These are phyloP conservation scores for Remersonia thermophila DNA, from an alignment of 2,329 filamentous ascomycete genomes.

Conservation along the genomic window DNA sequence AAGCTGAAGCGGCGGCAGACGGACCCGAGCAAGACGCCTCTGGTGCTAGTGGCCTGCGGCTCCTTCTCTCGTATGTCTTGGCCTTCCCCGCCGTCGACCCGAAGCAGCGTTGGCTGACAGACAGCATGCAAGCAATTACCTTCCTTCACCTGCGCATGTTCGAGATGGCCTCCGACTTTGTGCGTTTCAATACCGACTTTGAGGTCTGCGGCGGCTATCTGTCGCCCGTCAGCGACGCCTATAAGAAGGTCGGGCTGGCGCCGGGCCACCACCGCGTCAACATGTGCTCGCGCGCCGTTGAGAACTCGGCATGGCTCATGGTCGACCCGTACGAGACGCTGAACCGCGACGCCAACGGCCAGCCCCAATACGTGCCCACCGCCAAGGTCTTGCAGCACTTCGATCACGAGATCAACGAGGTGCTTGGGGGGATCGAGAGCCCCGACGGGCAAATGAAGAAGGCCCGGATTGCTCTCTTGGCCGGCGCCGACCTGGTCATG, in stretches of 20 bases:
- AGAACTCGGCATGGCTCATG: constrained; percentile 69
- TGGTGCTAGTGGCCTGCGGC: constrained; percentile 26
- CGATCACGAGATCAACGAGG: constrained; percentile 74
- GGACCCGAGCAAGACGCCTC: constrained; percentile 20
- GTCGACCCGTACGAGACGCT: constrained; percentile 77
- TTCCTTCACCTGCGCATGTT: constrained; percentile 26
- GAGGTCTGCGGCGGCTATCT: constrained; percentile 81
- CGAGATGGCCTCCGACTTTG: constrained; percentile 27
- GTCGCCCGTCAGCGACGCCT: constrained; percentile 49
- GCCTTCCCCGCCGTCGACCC: background rate
- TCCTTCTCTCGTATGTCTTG: constrained; percentile 22
- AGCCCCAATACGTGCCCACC: constrained; percentile 76
- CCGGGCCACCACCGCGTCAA: constrained; percentile 60
- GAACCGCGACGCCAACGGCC: constrained; percentile 29
- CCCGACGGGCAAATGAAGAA: constrained; percentile 53
- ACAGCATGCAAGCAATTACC: constrained; percentile 14
- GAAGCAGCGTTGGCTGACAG: constrained; percentile 4
- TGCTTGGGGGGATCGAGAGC: constrained; percentile 60
- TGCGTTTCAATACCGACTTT: constrained; percentile 37
- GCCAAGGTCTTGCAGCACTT: constrained; percentile 86
- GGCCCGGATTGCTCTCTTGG: constrained; percentile 68
- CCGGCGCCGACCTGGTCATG: constrained; percentile 59
- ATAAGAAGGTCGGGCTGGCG: constrained; percentile 72
- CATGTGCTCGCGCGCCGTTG: constrained; percentile 77
- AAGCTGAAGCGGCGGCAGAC: constrained; percentile 18